A percentile compares a stretch with the other conserved stretches of the same genome.
Evolutionary conservation across 345 rosid species (phyloP).

Genomic region (Geranium rotundifolium): DNA sequence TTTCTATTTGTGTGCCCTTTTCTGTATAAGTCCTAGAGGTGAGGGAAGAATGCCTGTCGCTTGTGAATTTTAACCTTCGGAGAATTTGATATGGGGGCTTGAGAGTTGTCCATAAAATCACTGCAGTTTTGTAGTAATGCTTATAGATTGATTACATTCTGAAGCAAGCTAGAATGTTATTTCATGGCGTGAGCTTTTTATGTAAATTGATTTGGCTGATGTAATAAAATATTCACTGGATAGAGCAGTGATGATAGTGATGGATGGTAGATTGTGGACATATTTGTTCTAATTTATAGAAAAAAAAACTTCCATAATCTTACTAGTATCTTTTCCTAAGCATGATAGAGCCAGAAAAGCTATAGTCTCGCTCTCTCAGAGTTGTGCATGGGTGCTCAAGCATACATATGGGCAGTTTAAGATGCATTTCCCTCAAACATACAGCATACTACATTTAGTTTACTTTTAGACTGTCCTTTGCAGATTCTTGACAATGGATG

Average conservation of each 20-base stretch:
- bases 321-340: neutral
- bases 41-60: neutral
- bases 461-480: conserved; percentile 9
- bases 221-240: neutral
- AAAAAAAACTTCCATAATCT: neutral
- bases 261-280: neutral
- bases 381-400: neutral
- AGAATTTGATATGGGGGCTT: neutral
- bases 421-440: neutral
- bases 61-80: neutral
- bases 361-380: neutral
- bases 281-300: no score
- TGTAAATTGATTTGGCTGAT: neutral
- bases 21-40: neutral
- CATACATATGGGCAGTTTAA: neutral
- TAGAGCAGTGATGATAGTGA: neutral
- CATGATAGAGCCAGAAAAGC: neutral
- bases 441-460: conserved; percentile 1
- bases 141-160: neutral
- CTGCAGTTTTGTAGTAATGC: neutral
- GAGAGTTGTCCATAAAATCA: neutral
- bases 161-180: neutral
- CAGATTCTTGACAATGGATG: conserved; percentile 84
- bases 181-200: neutral
- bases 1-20: neutral